Percentiles rank a stretch among this genome's conserved stretches.
Conservation (phyloP, 2,329 filamentous ascomycete genomes). For the Penicillium sclerotigenum region DNA sequence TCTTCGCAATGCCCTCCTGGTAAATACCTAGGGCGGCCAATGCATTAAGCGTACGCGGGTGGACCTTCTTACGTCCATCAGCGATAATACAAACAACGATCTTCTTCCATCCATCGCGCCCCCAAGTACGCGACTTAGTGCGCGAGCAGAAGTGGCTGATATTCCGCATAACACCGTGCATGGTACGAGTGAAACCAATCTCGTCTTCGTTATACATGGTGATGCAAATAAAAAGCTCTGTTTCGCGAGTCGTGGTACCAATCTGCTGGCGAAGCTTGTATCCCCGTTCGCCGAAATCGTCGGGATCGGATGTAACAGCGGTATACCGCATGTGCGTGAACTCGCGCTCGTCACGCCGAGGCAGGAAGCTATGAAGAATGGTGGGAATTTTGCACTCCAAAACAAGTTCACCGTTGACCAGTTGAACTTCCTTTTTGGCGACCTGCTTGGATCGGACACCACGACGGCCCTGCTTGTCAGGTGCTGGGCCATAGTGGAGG, state of each 20-base stretch:
- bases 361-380: slow-evolving; percentile 94
- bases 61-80: slow-evolving; percentile 89
- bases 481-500: slow-evolving; percentile 78
- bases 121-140: slow-evolving; percentile 91
- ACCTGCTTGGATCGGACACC: slow-evolving; percentile 85
- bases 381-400: slow-evolving; percentile 99
- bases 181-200: slow-evolving; percentile 91
- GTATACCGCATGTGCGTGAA: slow-evolving; percentile 99
- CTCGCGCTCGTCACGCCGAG: slow-evolving; percentile 85
- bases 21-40: slow-evolving; percentile 96
- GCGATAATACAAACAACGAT: slow-evolving; percentile 97
- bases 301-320: slow-evolving; percentile 94
- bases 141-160: slow-evolving; percentile 94
- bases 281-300: slow-evolving; percentile 82
- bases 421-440: slow-evolving; percentile 86
- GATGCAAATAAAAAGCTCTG: slow-evolving; percentile 91
- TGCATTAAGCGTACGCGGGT: slow-evolving; percentile 88
- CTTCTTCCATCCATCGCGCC: slow-evolving; percentile 96
- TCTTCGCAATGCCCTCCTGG: slow-evolving; percentile 97
- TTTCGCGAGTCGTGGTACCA: slow-evolving; percentile 77
- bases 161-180: slow-evolving; percentile 99
- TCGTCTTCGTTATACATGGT: slow-evolving; percentile 99
- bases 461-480: slow-evolving; percentile 78
- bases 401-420: slow-evolving; percentile 97
- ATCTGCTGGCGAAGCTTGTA: slow-evolving; percentile 94